Evolutionary conservation across 495 filamentous ascomycete species (phyloP).

Genomic region (Aspergillus diversus): DNA sequence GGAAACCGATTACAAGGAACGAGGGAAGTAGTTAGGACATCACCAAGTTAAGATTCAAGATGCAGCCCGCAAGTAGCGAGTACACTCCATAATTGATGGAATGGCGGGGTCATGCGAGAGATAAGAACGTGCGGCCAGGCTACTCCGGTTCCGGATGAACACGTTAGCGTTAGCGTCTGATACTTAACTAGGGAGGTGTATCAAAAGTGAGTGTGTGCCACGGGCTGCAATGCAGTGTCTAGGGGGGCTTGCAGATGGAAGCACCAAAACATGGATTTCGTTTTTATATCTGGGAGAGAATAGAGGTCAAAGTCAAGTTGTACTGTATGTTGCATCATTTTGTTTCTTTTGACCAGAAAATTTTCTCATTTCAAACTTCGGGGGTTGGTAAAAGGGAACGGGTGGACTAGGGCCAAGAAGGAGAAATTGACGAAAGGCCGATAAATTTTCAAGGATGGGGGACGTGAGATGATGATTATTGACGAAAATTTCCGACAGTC

Average conservation of each 20-base stretch:
- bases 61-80: background rate
- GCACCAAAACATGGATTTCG: no score
- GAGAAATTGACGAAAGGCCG: background rate
- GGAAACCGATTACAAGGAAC: background rate
- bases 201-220: no score
- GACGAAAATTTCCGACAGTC: constrained; percentile 1
- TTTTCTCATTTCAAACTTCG: background rate
- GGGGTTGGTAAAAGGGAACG: background rate
- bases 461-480: background rate
- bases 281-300: no score
- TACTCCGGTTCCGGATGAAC: background rate
- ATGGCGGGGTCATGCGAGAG: constrained; percentile 10
- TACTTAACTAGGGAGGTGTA: no score
- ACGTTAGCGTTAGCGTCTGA: no score
- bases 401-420: background rate
- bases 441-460: background rate
- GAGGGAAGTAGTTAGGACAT: background rate
- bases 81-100: background rate
- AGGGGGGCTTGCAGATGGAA: no score
- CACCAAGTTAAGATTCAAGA: constrained; percentile 1
- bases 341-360: no score
- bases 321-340: no score
- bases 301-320: no score
- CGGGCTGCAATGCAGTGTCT: no score
- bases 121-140: constrained; percentile 7